phyloP scores from a whole-genome alignment of 768 basidiomycete species.

The Lactarius deliciosus region DNA sequence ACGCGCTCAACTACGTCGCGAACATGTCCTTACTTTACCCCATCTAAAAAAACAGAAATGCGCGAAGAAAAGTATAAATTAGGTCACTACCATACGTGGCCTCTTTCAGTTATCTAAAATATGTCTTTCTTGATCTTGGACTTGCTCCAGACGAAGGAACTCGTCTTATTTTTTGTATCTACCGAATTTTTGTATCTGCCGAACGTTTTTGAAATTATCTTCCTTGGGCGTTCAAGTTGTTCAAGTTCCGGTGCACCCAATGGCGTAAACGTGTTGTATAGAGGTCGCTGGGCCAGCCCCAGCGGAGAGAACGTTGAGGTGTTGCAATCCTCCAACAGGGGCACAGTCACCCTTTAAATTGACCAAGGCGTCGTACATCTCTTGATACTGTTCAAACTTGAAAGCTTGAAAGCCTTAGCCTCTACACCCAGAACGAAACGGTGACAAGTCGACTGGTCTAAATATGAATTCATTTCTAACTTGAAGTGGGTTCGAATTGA shows the following conservation, averaged over 20 bases:
- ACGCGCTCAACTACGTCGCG: slow-evolving; percentile 15
- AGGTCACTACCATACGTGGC: background rate
- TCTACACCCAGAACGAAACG: too few species aligned
- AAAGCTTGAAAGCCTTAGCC: background rate
- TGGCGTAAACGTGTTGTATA: background rate
- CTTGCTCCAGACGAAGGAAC: background rate
- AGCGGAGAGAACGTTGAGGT: background rate
- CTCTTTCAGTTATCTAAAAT: background rate
- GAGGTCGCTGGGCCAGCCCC: background rate
- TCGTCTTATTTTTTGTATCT: background rate
- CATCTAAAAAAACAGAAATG: slow-evolving; percentile 16
- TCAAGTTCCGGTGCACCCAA: background rate
- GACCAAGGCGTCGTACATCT: background rate
- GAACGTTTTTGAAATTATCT: background rate
- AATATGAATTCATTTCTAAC: too few species aligned
- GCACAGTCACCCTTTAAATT: background rate
- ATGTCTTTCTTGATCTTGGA: background rate
- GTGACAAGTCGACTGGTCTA: too few species aligned
- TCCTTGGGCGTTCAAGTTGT: background rate
- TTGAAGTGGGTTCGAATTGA: background rate
- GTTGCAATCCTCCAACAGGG: background rate
- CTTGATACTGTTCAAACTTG: background rate
- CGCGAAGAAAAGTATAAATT: background rate
- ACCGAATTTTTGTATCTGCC: background rate
- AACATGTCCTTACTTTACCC: slow-evolving; percentile 26